phyloP scores from a whole-genome alignment of 257 asterid genomes.

The Forsythia suspensa region DNA sequence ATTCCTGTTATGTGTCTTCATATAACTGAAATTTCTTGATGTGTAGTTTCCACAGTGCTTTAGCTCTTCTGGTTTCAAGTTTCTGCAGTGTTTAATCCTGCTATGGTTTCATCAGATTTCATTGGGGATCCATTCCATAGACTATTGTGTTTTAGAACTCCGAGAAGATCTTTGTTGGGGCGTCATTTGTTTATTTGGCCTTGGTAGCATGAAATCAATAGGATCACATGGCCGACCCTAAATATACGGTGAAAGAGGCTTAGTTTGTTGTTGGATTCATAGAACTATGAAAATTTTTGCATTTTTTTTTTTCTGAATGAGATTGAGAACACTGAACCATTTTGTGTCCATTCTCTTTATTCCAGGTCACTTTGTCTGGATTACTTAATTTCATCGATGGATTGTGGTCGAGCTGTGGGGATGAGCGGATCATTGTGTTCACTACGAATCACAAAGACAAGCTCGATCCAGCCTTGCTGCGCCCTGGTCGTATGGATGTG shows the following conservation, averaged over 20 bases:
- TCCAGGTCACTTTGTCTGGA: constrained; percentile 65
- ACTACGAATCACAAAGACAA: constrained; percentile 59
- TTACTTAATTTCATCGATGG: constrained; percentile 66
- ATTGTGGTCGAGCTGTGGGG: constrained; percentile 69
- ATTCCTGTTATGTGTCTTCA: too few species aligned
- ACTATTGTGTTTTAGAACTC: too few species aligned
- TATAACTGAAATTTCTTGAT: neutral
- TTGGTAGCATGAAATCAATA: too few species aligned
- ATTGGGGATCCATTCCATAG: neutral
- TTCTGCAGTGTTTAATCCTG: neutral
- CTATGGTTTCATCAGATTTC: too few species aligned
- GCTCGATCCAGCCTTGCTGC: constrained; percentile 53
- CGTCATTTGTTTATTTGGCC: too few species aligned
- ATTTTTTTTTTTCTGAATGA: neutral
- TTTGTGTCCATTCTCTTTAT: neutral
- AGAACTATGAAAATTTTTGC: too few species aligned
- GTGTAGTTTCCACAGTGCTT: neutral
- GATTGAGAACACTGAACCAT: neutral
- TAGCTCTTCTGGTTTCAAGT: neutral
- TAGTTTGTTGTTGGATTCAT: too few species aligned
- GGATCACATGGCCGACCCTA: neutral
- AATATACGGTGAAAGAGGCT: neutral
- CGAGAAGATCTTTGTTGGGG: too few species aligned
- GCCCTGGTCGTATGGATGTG: constrained; percentile 71
- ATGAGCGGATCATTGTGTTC: constrained; percentile 57